Evolutionary conservation across 163 green algal genomes (phyloP), one percentile per base, ranked within the genome.

Genomic region (Chloroidium sp.): DNA sequence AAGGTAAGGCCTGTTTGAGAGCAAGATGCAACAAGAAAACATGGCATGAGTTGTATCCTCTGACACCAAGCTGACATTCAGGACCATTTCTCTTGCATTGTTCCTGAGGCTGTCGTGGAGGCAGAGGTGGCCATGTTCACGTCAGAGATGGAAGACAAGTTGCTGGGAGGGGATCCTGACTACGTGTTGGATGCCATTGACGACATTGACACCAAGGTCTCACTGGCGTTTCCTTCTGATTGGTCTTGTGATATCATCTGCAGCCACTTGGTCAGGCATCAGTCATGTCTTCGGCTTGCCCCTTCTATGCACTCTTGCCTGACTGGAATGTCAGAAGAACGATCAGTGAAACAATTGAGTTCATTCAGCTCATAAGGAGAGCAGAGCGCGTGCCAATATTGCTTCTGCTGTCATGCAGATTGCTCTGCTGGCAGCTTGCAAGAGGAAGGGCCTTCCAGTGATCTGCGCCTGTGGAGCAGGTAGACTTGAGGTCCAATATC

Each of bases 161-260:
- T 98, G 69, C 89, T 99, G 69, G 82, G 58, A 0, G 94, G 93
- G 0, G 36, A 76, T 4, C 94, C 93, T 2, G 93, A 97, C 80
- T 98, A 90, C 81, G 96, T 99, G 60, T 69, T 99, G 1, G 96
- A 99, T 84, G 95, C 93, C 61, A 99, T 99, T 61, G 96, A 99
- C 88, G 98, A 99, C 89, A 96, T 98, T 10, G 91, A 98, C 90
- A 99, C 96, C 61, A 99, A 98, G 88, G 91, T 93, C 59, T 1
- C 4, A 14, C 14, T 62, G 74, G 74, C 74, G 57, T 77, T 77
- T 60, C 74, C 57, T 62, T 36, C 36, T 36, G 36, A 36, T 36
- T 36, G 36, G 36, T 74, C 10, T 13, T 74, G 13, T 74, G 13
- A 74, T 13, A 74, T 74, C 13, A 36, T 74, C 13, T 10, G 68